Evolutionary conservation across 306 rosid species (phyloP).

Genomic region (Acmispon strigosus): DNA sequence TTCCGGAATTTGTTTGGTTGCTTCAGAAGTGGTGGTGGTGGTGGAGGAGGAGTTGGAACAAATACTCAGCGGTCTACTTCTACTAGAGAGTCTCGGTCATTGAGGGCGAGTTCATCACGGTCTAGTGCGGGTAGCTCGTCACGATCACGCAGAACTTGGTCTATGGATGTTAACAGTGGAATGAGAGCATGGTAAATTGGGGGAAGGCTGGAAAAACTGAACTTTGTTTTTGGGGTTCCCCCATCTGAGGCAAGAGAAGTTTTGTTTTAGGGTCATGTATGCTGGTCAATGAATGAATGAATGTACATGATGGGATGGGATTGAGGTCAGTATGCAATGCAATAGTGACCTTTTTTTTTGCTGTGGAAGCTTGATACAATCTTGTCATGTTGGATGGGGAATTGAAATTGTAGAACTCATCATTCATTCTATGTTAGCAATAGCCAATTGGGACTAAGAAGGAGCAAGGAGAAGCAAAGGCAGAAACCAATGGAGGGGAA

Average conservation of each 20-base stretch:
- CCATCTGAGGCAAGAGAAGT: not conserved
- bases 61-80: not conserved
- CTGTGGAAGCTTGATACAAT: not conserved
- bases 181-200: conserved; percentile 35
- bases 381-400: conserved; percentile 8
- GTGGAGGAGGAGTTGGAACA: not conserved
- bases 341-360: not conserved
- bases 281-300: not conserved
- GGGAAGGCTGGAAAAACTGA: not conserved
- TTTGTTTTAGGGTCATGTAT: not conserved
- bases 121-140: conserved; percentile 13
- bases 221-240: conserved; percentile 12
- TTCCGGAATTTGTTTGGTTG: conserved; percentile 47
- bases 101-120: conserved; percentile 25
- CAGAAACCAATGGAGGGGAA: not conserved
- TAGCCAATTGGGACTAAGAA: not conserved
- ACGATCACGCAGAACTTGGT: conserved; percentile 63
- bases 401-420: not conserved
- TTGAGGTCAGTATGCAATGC: not conserved
- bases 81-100: not conserved
- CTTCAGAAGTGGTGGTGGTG: conserved; percentile 32
- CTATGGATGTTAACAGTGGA: conserved; percentile 67
- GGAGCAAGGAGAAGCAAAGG: conserved; percentile 5
- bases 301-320: conserved; percentile 24
- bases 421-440: conserved; percentile 4